phyloP scores from a whole-genome alignment of 78 protist species.

The Protostelium mycophagum region DNA sequence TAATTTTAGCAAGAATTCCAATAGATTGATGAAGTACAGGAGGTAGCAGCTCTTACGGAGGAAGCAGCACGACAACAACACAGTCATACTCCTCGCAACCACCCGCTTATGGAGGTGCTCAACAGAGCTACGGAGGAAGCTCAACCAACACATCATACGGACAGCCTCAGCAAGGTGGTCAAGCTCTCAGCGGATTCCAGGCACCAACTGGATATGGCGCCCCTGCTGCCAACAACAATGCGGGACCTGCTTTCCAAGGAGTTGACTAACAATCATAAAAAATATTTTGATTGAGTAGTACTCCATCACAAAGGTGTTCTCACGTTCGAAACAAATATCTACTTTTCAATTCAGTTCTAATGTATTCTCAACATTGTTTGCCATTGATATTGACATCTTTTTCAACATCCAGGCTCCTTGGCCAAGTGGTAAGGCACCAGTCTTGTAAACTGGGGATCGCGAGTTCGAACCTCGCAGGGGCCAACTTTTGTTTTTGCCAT shows the following conservation, averaged over 20 bases:
- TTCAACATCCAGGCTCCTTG: no score
- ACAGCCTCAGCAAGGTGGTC: neutral
- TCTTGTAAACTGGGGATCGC: no score
- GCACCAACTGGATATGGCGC: neutral
- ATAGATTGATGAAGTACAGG: neutral
- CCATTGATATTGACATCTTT: no score
- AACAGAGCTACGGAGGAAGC: neutral
- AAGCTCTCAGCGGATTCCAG: neutral
- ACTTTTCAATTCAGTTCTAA: no score
- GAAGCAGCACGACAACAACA: neutral
- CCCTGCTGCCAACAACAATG: neutral
- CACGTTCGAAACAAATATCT: no score
- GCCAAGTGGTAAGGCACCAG: no score
- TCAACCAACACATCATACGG: neutral
- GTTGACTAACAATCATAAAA: neutral
- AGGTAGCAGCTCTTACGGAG: constrained; percentile 2
- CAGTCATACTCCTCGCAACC: neutral
- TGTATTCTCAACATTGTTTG: no score
- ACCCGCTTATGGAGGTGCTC: neutral
- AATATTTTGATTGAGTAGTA: neutral
- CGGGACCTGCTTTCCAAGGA: neutral
- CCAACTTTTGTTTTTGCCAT: no score
- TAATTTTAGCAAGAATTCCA: neutral
- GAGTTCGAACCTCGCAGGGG: no score
- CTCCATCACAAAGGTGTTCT: no score